Base-by-base conservation (phyloP, 306 rosid species). In the Hylodesmum podocarpum region DNA sequence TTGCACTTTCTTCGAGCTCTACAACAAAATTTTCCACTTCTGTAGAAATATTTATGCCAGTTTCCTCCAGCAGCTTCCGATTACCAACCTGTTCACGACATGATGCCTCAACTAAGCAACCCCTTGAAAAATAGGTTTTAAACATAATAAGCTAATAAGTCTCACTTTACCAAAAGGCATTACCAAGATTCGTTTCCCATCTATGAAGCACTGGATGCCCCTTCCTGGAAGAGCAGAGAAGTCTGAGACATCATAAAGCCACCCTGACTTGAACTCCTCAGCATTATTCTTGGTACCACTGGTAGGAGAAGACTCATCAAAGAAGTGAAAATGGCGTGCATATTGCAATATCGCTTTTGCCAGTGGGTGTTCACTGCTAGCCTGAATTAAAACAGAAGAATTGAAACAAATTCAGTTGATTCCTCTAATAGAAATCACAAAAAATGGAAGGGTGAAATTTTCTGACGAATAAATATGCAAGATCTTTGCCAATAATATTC, bases 311-410 rank as follows among this genome's bases (percentile, higher is more conserved):
- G 88, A 80, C 19, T 83, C 96, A 12, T 90, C 91, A 77, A 90
- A 87, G 92, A 89, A 90, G 87, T 89, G 94, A 76, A 90, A 93
- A 85, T 93, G 98, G 12, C 85, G 93, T 15, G 98, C 98, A 72
- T 93, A 89, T 65, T 80, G 90, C 37, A 93, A 87, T 83, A 93
- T 89, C 27, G 98, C 98, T 90, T 91, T 96, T n/a, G 79, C 99
- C 80, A 96, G 58, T 5, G 98, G 98, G 79, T 96, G 99, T 79
- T 96, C 99, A 63, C 99, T 96, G 86, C 98, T 96, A 82, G 91
- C 96, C 99, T 96, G 86, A 80, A 54, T 55, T 77, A 36, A n/a
- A 50, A 51, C 33, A 21, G 55, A 44, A 84, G 41, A 57, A 51
- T 65, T 66, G 40, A 39, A 80, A 73, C 36, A 76, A 41, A 40